A percentile compares a stretch with the other conserved stretches of the same genome.
phyloP scores from a whole-genome alignment of 495 filamentous ascomycete genomes.

The Tirmania nivea region DNA sequence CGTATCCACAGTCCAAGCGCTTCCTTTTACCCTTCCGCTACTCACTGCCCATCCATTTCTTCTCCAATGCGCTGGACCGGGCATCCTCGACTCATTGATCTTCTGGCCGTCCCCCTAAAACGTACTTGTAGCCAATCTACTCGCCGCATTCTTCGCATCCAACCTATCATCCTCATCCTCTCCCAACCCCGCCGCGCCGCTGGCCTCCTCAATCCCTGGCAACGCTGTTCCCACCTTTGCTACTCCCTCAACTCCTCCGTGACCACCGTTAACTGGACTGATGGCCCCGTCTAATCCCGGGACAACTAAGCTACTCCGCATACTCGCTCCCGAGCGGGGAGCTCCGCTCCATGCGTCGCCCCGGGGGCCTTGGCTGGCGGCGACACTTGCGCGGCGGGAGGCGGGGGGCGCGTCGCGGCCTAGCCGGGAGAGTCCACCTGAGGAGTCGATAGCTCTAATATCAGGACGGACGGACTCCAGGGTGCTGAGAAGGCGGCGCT shows the following conservation, averaged over 20 bases:
- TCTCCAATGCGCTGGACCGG: not conserved
- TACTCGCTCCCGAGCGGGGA: slow-evolving; percentile 51
- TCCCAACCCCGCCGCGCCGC: slow-evolving; percentile 37
- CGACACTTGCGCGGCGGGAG: slow-evolving; percentile 48
- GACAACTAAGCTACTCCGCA: slow-evolving; percentile 46
- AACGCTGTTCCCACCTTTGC: slow-evolving; percentile 24
- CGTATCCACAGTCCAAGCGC: not conserved
- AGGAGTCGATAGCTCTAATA: slow-evolving; percentile 75
- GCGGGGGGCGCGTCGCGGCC: slow-evolving; percentile 73
- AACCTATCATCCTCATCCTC: slow-evolving; percentile 87
- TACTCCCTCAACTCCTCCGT: slow-evolving; percentile 15
- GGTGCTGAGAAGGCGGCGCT: slow-evolving; percentile 76
- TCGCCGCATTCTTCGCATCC: slow-evolving; percentile 87
- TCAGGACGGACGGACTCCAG: slow-evolving; percentile 83
- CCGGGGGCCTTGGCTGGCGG: slow-evolving; percentile 76
- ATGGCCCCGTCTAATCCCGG: slow-evolving; percentile 30
- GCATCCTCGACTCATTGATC: not conserved
- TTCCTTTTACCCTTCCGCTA: not conserved
- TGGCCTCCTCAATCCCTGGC: slow-evolving; percentile 32
- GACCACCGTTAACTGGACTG: slow-evolving; percentile 21
- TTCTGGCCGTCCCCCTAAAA: slow-evolving; percentile 31
- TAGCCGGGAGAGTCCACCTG: slow-evolving; percentile 67
- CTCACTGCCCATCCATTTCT: not conserved
- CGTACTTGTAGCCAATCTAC: slow-evolving; percentile 76
- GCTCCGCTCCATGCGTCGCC: slow-evolving; percentile 96